Base-by-base conservation (phyloP, 2,329 filamentous ascomycete genomes). In the Colletotrichum liaoningense region DNA sequence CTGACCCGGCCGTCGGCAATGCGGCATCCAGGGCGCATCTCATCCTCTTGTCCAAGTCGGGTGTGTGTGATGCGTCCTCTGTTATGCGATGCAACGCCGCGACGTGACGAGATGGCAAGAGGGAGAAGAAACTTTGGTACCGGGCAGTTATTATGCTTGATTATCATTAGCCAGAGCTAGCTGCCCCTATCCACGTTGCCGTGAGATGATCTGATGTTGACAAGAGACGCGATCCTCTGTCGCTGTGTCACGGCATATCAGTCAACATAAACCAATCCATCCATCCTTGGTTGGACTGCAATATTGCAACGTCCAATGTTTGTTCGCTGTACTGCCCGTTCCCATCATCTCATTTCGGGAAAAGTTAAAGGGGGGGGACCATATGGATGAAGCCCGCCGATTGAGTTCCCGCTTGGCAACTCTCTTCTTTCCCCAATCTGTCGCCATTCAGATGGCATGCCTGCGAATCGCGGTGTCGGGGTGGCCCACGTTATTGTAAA, bases 171-270 rank as follows among this genome's bases (percentile, higher is more conserved):
- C 4, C 22, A 11, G 8, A 22, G 8, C 19, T 14, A 16, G 3
- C 26, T 24, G 2, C 19, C 64, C 38, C 38, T 26, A n/a, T n/a
- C n/a, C n/a, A 26, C 19, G 12, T 67, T 60, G 24, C 24, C 16
- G 56, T 60, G 24, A 12, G 33, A 71, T 71, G 69, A 62, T 60
- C 56, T 67, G 63, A 67, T 55, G 4, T n/a, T 28, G 60, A 14
- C 63, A n/a, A 56, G 12, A 33, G 22, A 19, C 42, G n/a, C 19
- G 22, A 60, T 59, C 24, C 38, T 42, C 19, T 28, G 3, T 33
- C 52, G 11, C 38, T 6, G 9, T 9, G 49, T 49, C 33, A 35
- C 14, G 35, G 52, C 66, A 49, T 26, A 30, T 35, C 35, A 3
- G n/a, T 38, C 16, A 46, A 30, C 30, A 16, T n/a, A n/a, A 4